phyloP scores from a whole-genome alignment of 2,329 filamentous ascomycete species.

The Purpureocillium lavendulum region DNA sequence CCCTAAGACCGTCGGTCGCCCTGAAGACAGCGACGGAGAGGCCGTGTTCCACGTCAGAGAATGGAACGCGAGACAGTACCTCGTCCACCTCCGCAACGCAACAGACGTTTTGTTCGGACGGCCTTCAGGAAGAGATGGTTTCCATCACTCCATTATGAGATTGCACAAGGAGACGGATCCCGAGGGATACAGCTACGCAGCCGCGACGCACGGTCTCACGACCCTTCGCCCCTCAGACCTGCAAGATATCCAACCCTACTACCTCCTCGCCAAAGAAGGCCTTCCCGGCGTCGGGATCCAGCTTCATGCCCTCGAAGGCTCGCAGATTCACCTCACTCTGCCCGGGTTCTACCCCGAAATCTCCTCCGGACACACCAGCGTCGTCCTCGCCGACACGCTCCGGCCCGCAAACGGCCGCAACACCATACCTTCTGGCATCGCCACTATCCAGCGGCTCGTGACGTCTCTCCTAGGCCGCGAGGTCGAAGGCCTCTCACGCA shows the following conservation, averaged over 20 bases:
- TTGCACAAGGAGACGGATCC: constrained; percentile 2
- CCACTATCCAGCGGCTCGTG: too few species aligned
- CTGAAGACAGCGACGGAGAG: too few species aligned
- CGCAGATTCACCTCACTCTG: constrained; percentile 1
- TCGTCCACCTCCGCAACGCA: constrained; percentile 12
- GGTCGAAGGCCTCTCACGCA: too few species aligned
- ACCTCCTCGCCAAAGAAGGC: background rate
- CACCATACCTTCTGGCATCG: background rate
- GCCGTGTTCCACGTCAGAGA: too few species aligned
- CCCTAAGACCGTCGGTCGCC: too few species aligned
- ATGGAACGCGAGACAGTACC: constrained; percentile 18
- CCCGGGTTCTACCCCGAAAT: constrained; percentile 3
- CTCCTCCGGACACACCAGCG: background rate
- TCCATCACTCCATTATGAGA: constrained; percentile 9
- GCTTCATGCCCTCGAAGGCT: background rate
- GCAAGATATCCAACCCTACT: background rate
- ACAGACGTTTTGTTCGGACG: constrained; percentile 17
- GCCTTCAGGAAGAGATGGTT: background rate
- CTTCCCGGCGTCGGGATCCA: background rate
- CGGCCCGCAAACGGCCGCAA: background rate
- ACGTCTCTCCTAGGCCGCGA: too few species aligned
- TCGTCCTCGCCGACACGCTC: background rate
- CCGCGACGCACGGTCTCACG: constrained; percentile 1
- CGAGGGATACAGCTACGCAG: background rate
- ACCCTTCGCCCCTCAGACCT: background rate